Conservation (phyloP, 345 rosid species). For the Aquilaria sinensis region DNA sequence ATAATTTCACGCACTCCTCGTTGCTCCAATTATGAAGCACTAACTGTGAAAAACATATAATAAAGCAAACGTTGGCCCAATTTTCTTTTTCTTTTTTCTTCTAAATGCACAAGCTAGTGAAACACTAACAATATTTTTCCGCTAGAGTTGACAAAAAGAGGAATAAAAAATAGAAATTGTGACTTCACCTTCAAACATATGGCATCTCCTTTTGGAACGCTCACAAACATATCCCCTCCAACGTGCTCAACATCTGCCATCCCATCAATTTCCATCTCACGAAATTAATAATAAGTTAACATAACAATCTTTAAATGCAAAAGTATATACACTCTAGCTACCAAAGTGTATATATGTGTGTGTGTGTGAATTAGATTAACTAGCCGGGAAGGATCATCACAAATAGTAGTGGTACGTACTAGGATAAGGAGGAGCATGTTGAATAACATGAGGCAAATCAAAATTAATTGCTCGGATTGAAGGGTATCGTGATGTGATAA, state of each 20-base stretch:
- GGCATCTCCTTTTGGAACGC: slow-evolving; percentile 1
- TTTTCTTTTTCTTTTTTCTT: not conserved
- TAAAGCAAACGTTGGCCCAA: not conserved
- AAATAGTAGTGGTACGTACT: slow-evolving; percentile 11
- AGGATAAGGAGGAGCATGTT: slow-evolving; percentile 28
- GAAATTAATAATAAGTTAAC: no score
- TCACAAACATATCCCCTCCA: slow-evolving; percentile 8
- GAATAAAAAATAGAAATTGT: not conserved
- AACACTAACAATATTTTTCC: no score
- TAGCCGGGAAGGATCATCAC: no score
- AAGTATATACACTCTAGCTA: no score
- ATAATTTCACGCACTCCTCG: slow-evolving; percentile 35
- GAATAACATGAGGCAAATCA: slow-evolving; percentile 33
- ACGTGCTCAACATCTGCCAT: slow-evolving; percentile 1
- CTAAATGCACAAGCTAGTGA: no score
- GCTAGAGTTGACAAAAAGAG: no score
- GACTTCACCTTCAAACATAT: slow-evolving; percentile 3
- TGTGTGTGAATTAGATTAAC: no score
- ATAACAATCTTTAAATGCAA: no score
- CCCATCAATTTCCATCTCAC: no score
- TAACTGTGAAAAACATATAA: slow-evolving; percentile 17
- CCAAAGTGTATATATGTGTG: no score
- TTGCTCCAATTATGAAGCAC: slow-evolving; percentile 41
- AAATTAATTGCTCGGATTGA: no score
- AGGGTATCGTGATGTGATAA: no score